Conservation (phyloP, 768 basidiomycete genomes). For the Auricularia cornea region DNA sequence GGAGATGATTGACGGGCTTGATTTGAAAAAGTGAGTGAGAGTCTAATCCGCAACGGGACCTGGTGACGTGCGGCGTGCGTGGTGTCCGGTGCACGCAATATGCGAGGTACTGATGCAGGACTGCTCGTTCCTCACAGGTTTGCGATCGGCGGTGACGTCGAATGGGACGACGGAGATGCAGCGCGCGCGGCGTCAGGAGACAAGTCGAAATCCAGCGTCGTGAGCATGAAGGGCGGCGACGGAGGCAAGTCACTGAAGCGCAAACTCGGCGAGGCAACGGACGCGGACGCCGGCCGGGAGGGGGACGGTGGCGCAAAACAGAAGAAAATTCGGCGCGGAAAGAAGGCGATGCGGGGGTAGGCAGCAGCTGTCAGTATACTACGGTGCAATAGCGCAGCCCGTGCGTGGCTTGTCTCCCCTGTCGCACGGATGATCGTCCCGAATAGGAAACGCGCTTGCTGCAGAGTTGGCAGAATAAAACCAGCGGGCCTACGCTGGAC, state of each 20-base stretch:
- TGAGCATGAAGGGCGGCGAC: slow-evolving; percentile 56
- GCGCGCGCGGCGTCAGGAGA: slow-evolving; percentile 31
- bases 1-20: slow-evolving; percentile 80
- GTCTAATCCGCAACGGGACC: neutral
- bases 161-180: slow-evolving; percentile 65
- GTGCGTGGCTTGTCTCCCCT: neutral
- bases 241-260: slow-evolving; percentile 40
- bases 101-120: neutral
- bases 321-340: slow-evolving; percentile 41
- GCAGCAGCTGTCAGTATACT: neutral
- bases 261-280: slow-evolving; percentile 40
- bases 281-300: slow-evolving; percentile 19
- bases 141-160: slow-evolving; percentile 55
- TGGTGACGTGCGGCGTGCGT: slow-evolving; percentile 4
- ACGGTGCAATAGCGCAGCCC: no score
- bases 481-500: neutral
- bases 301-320: slow-evolving; percentile 29
- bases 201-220: slow-evolving; percentile 52
- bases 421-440: neutral
- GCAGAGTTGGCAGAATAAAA: neutral
- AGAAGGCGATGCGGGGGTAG: slow-evolving; percentile 31
- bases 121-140: slow-evolving; percentile 19
- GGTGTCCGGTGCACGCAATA: slow-evolving; percentile 1
- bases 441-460: neutral
- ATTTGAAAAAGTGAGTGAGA: slow-evolving; percentile 71